A percentile compares a stretch with the other conserved stretches of the same genome.
Conservation (phyloP, 192 early-diverging fungal genomes). For the Backusella westeae region DNA sequence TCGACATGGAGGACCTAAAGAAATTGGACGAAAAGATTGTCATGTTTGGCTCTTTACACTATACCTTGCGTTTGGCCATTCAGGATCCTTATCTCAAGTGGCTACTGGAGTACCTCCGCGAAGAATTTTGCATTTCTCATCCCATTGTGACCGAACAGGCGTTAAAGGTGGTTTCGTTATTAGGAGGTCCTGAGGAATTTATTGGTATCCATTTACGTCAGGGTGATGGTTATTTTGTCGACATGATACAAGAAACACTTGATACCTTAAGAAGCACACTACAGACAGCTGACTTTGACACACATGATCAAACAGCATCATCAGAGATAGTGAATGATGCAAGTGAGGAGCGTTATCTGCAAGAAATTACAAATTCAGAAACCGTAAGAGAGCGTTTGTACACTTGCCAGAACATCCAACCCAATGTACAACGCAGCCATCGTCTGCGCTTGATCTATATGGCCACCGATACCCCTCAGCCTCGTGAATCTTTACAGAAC, state of each 20-base stretch:
- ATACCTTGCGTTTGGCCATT: constrained; percentile 39
- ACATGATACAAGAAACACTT: constrained; percentile 25
- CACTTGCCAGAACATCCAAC: not conserved
- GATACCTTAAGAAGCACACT: constrained; percentile 4
- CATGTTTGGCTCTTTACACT: constrained; percentile 48
- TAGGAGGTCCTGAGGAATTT: constrained; percentile 35
- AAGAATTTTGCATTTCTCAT: constrained; percentile 24
- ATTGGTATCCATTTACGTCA: constrained; percentile 33
- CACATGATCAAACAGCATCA: not conserved
- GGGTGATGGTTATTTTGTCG: constrained; percentile 27
- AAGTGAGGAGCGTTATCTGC: not conserved
- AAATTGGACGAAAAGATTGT: constrained; percentile 41
- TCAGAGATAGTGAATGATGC: not conserved
- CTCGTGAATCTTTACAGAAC: constrained; percentile 29
- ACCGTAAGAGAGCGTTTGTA: not conserved
- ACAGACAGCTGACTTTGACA: not conserved
- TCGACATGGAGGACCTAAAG: constrained; percentile 37
- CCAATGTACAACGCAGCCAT: not conserved
- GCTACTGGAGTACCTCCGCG: constrained; percentile 16
- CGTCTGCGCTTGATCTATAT: constrained; percentile 36
- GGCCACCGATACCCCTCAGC: constrained; percentile 48
- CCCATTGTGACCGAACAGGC: constrained; percentile 38
- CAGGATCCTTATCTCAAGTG: constrained; percentile 31
- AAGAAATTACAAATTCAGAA: not conserved
- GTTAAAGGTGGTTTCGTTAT: constrained; percentile 32